phyloP scores from a whole-genome alignment of 352 stramenopile genomes.

The Pythium dissimile region DNA sequence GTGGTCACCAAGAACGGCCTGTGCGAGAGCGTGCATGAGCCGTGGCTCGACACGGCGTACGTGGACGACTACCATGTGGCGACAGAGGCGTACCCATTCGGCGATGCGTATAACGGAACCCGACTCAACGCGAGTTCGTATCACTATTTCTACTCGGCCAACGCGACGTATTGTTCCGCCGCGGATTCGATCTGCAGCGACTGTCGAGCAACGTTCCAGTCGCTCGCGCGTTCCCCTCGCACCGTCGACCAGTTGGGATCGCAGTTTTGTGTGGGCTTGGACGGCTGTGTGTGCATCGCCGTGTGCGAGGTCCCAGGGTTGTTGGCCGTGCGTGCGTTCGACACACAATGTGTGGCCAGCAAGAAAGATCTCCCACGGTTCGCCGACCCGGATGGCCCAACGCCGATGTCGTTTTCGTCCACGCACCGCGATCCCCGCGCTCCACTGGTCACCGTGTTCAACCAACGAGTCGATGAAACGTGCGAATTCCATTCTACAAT shows the following conservation, averaged over 20 bases:
- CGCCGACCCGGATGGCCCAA: background rate
- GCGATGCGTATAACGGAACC: background rate
- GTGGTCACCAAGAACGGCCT: background rate
- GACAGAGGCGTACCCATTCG: background rate
- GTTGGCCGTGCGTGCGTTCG: background rate
- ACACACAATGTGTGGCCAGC: background rate
- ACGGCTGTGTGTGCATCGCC: conserved; percentile 12
- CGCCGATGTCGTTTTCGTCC: background rate
- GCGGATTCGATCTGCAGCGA: conserved; percentile 1
- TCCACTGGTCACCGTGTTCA: background rate
- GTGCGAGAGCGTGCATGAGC: background rate
- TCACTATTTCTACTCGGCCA: conserved; percentile 1
- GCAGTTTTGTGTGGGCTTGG: conserved; percentile 8
- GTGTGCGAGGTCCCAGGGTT: conserved; percentile 20
- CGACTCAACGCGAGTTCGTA: background rate
- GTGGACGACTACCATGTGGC: background rate
- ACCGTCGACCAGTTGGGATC: background rate
- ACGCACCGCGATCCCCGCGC: background rate
- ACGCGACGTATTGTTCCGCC: conserved; percentile 6
- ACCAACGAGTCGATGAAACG: background rate
- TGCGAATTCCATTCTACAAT: background rate
- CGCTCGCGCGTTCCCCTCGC: background rate
- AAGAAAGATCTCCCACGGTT: background rate
- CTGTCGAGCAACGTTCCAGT: background rate
- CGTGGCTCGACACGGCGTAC: background rate